Base-by-base conservation (phyloP, 108 stramenopile genomes). In the Stephanodiscus triporus region DNA sequence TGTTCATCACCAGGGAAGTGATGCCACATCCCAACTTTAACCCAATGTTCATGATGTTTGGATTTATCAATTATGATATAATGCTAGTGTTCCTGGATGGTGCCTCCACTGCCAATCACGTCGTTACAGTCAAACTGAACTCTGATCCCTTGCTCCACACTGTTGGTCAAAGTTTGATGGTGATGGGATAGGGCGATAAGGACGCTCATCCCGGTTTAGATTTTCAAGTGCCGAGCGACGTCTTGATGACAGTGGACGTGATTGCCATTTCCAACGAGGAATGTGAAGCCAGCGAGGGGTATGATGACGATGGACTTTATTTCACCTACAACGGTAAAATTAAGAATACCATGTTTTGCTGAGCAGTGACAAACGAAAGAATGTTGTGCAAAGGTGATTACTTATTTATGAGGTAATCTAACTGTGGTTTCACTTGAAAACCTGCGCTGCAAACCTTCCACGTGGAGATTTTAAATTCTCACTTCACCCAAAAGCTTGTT, bases 101-200 rank as follows among this genome's bases (percentile, higher is more conserved):
- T n/a, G 22, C 47, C n/a, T 16, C 34, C 16, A 70, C 4, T 54
- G 56, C 65, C 17, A 10, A 29, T n/a, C 19, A 67, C 45, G 53
- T 63, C 6, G 43, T 11, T 17, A 23, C 53, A 7, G 62, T 75
- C 13, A 50, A 70, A 22, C 36, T 87, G 13, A 87, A 83, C 70
- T 53, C 49, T 10, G 76, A 85, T 64, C 6, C 67, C 1, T 37
- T 45, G 3, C 40, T 78, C 34, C 86, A 84, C 16, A 20, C 42
- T 2, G 66, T 59, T 20, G 77, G 76, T 9, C 29, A 55, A 11
- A 47, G 47, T 4, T 71, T 90, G 7, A 85, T 82, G 1, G 77
- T 82, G 1, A 70, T 86, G 64, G 90, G 90, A 30, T 79, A 84
- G 66, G 89, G 87, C 36, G 63, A 59, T 56, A 76, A 55, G 8